phyloP scores from a whole-genome alignment of 805 yeast species.

The Cyberlindnera mycetangii region DNA sequence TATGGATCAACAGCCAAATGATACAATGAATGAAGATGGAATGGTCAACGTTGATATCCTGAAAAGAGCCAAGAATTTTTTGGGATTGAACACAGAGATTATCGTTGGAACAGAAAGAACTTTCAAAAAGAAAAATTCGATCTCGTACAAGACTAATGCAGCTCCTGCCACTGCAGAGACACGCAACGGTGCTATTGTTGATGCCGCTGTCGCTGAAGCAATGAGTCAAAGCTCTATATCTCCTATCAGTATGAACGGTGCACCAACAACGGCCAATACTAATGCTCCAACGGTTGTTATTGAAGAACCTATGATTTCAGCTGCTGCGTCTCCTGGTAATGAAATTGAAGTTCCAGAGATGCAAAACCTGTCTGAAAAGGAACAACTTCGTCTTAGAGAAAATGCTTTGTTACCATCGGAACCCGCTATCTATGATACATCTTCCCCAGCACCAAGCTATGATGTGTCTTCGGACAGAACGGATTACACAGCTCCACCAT shows the following conservation, averaged over 20 bases:
- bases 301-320: not conserved
- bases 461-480: not conserved
- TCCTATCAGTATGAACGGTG: slow-evolving; percentile 24
- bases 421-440: slow-evolving; percentile 28
- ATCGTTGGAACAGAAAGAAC: slow-evolving; percentile 73
- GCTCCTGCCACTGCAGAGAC: not conserved
- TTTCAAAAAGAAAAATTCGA: slow-evolving; percentile 11
- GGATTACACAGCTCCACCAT: slow-evolving; percentile 11
- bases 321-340: slow-evolving; percentile 10
- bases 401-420: slow-evolving; percentile 63
- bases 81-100: slow-evolving; percentile 78
- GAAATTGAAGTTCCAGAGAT: slow-evolving; percentile 12
- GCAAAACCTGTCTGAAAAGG: slow-evolving; percentile 51
- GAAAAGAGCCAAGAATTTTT: slow-evolving; percentile 71
- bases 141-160: not conserved
- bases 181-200: not conserved
- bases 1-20: slow-evolving; percentile 25
- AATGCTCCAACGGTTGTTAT: not conserved
- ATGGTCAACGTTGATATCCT: slow-evolving; percentile 78
- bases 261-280: not conserved
- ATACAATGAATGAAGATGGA: slow-evolving; percentile 26
- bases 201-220: slow-evolving; percentile 13
- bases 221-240: slow-evolving; percentile 25
- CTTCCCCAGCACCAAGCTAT: slow-evolving; percentile 25
- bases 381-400: slow-evolving; percentile 50